A percentile compares a stretch with the other conserved stretches of the same genome.
These are phyloP conservation scores for Aspergillus ostianus DNA, from an alignment of 495 filamentous ascomycete genomes.

Conservation along the genomic window DNA sequence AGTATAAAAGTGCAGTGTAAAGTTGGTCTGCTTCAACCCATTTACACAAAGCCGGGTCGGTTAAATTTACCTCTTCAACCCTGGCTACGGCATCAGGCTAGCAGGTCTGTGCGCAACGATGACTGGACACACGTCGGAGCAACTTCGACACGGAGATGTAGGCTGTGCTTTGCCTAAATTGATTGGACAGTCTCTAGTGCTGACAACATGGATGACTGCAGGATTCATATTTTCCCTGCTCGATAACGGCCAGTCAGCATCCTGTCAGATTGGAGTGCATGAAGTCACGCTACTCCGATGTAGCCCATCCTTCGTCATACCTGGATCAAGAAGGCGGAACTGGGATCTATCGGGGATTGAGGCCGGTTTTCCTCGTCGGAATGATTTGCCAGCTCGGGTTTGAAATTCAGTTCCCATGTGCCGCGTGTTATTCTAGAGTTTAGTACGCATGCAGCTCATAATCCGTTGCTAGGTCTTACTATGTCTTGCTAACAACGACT, in stretches of 20 bases:
- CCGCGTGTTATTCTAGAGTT: no score
- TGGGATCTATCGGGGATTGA: no score
- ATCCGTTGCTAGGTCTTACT: not conserved
- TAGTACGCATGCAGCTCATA: not conserved
- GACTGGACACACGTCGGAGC: not conserved
- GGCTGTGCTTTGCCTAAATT: not conserved
- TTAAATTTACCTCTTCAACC: not conserved
- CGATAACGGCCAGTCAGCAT: not conserved
- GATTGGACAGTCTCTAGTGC: not conserved
- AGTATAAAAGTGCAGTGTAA: no score
- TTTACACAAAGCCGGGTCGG: no score
- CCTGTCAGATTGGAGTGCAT: slow-evolving; percentile 1
- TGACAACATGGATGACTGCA: not conserved
- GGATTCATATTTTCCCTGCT: not conserved
- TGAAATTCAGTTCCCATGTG: no score
- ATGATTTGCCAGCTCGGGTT: no score
- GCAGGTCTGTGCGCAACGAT: not conserved
- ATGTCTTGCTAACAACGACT: not conserved
- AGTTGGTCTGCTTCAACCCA: no score
- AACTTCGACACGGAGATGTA: not conserved
- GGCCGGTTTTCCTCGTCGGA: no score
- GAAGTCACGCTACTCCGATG: no score
- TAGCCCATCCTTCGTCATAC: not conserved
- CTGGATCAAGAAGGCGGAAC: no score
- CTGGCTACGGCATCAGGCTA: not conserved